phyloP scores from a whole-genome alignment of 306 rosid genomes.

The Cucumis melo region DNA sequence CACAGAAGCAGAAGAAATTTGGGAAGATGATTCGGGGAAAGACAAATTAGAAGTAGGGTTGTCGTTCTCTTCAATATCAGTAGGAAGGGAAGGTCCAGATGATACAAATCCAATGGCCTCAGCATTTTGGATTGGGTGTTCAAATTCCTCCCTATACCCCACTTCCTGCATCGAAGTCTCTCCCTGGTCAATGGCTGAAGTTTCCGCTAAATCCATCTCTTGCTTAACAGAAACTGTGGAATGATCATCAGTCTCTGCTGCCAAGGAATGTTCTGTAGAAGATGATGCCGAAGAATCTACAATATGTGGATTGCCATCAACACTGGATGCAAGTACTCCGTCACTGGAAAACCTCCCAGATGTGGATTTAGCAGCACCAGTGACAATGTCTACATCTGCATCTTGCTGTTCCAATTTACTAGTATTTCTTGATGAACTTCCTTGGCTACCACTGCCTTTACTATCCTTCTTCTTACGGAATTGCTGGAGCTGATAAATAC shows the following conservation, averaged over 20 bases:
- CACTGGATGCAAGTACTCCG: constrained; percentile 26
- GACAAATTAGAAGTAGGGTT: constrained; percentile 14
- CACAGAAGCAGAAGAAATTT: constrained; percentile 20
- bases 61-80: constrained; percentile 23
- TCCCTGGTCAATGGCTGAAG: constrained; percentile 17
- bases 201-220: constrained; percentile 13
- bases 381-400: constrained; percentile 34
- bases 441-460: constrained; percentile 64
- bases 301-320: constrained; percentile 14
- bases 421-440: constrained; percentile 50
- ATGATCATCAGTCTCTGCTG: constrained; percentile 21
- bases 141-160: constrained; percentile 23
- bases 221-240: constrained; percentile 7
- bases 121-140: constrained; percentile 12
- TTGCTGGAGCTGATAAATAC: constrained; percentile 60
- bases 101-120: constrained; percentile 17
- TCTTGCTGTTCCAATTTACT: constrained; percentile 36
- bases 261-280: constrained; percentile 18
- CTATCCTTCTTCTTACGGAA: constrained; percentile 81
- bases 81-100: constrained; percentile 17
- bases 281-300: constrained; percentile 27
- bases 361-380: constrained; percentile 10
- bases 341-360: constrained; percentile 24
- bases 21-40: constrained; percentile 9
- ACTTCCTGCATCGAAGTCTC: constrained; percentile 21